A percentile compares a stretch with the other conserved stretches of the same genome.
Conservation (phyloP, 768 basidiomycete genomes). For the Psilocybe cyanescens region DNA sequence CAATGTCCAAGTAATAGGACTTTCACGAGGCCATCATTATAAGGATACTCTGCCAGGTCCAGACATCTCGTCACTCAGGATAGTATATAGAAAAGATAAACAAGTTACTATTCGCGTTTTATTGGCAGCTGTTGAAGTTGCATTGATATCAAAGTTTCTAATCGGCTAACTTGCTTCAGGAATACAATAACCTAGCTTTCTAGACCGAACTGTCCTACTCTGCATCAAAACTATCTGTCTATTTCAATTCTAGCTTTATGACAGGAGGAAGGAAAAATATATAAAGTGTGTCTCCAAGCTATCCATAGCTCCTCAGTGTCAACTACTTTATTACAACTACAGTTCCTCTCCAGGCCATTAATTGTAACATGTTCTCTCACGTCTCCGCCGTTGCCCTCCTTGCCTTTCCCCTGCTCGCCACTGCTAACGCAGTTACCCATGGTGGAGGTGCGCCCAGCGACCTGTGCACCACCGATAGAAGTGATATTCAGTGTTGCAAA, state of each 20-base stretch:
- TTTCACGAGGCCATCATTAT: too few relatives aligned
- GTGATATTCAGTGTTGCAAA: slow-evolving; percentile 25
- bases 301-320: background rate
- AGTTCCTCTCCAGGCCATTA: background rate
- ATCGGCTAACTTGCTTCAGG: background rate
- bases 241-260: background rate
- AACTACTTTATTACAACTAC: background rate
- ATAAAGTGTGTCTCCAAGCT: background rate
- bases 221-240: background rate
- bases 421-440: slow-evolving; percentile 21
- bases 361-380: slow-evolving; percentile 23
- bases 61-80: background rate
- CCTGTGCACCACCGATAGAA: slow-evolving; percentile 20
- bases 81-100: background rate
- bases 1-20: too few relatives aligned
- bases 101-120: background rate
- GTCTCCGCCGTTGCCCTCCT: slow-evolving; percentile 22
- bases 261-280: background rate
- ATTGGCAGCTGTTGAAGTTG: background rate
- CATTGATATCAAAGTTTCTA: background rate
- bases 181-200: background rate
- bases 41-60: too few relatives aligned
- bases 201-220: background rate
- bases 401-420: slow-evolving; percentile 24
- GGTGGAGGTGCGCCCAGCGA: too few relatives aligned